Evolutionary conservation across 2,329 filamentous ascomycete species (phyloP).

Genomic region (Aspergillus intermedius): DNA sequence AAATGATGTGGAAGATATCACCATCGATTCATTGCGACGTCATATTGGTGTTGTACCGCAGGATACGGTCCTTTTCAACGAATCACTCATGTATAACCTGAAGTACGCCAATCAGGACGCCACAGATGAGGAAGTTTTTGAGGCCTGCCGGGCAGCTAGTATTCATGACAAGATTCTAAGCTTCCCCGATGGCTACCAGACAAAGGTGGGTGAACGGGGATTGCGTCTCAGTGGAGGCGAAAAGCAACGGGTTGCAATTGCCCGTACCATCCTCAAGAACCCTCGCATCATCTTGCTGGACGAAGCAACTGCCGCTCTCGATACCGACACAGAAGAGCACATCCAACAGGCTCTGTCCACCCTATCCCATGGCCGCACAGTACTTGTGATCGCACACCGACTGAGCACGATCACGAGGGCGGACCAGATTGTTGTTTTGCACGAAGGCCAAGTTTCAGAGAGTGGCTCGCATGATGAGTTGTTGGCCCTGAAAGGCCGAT

Average conservation of each 20-base stretch:
- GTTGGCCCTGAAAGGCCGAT: constrained; percentile 62
- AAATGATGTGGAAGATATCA: constrained; percentile 74
- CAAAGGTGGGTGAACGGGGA: constrained; percentile 85
- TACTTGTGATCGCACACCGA: constrained; percentile 90
- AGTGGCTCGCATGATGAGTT: constrained; percentile 73
- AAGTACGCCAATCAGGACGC: constrained; percentile 78
- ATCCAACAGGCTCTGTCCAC: constrained; percentile 81
- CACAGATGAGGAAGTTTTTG: constrained; percentile 73
- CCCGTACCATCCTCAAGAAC: constrained; percentile 85
- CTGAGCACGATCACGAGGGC: constrained; percentile 80
- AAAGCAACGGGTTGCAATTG: constrained; percentile 89
- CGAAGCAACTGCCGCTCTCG: constrained; percentile 84
- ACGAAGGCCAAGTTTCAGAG: constrained; percentile 70
- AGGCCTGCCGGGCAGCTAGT: constrained; percentile 76
- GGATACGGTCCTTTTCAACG: constrained; percentile 92
- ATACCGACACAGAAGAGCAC: constrained; percentile 87
- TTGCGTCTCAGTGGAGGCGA: constrained; percentile 82
- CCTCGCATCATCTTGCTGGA: constrained; percentile 88
- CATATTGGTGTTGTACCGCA: constrained; percentile 96
- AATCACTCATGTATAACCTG: constrained; percentile 90
- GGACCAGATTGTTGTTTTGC: constrained; percentile 75
- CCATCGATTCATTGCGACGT: constrained; percentile 84
- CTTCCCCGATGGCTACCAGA: constrained; percentile 82
- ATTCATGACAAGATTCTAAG: constrained; percentile 88
- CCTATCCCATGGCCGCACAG: constrained; percentile 77